A percentile compares a stretch with the other conserved stretches of the same genome.
These are phyloP conservation scores for Aspergillus bombycis DNA, from an alignment of 2,329 filamentous ascomycete species.

Conservation along the genomic window DNA sequence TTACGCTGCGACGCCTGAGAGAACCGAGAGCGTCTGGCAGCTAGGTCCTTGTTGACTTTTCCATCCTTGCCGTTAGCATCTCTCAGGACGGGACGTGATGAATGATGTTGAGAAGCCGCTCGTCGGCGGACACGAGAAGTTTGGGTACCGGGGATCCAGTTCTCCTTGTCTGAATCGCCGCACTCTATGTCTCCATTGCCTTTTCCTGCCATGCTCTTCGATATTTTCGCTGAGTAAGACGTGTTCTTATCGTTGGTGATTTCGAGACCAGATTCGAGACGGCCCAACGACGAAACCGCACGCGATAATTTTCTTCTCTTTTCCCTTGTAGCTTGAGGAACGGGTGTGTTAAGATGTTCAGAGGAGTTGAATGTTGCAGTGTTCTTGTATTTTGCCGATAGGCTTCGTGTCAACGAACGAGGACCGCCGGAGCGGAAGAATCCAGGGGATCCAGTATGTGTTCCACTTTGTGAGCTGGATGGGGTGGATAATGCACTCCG, in stretches of 20 bases:
- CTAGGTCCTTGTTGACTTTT: constrained; percentile 27
- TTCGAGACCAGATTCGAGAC: constrained; percentile 55
- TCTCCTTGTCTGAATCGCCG: constrained; percentile 92
- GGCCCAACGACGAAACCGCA: constrained; percentile 64
- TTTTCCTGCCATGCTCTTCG: constrained; percentile 26
- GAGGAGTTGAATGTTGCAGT: constrained; percentile 37
- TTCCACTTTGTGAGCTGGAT: constrained; percentile 73
- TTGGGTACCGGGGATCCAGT: constrained; percentile 66
- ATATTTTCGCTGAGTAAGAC: constrained; percentile 31
- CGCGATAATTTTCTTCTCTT: constrained; percentile 68
- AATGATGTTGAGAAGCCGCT: constrained; percentile 29
- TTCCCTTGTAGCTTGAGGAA: constrained; percentile 44
- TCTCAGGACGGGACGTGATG: constrained; percentile 48
- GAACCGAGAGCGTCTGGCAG: constrained; percentile 33
- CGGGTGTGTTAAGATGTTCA: constrained; percentile 53
- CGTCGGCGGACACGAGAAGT: constrained; percentile 43
- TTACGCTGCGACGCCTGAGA: constrained; percentile 24
- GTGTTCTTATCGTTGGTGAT: constrained; percentile 41
- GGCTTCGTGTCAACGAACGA: constrained; percentile 50
- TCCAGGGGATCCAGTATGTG: constrained; percentile 71
- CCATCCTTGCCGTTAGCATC: constrained; percentile 41
- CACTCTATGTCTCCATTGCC: constrained; percentile 48
- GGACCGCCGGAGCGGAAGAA: constrained; percentile 73
- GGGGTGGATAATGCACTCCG: constrained; percentile 79
- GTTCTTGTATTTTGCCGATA: constrained; percentile 59